These are phyloP conservation scores for Hexamita inflata DNA, from an alignment of 208 protist genomes.

Conservation along the genomic window DNA sequence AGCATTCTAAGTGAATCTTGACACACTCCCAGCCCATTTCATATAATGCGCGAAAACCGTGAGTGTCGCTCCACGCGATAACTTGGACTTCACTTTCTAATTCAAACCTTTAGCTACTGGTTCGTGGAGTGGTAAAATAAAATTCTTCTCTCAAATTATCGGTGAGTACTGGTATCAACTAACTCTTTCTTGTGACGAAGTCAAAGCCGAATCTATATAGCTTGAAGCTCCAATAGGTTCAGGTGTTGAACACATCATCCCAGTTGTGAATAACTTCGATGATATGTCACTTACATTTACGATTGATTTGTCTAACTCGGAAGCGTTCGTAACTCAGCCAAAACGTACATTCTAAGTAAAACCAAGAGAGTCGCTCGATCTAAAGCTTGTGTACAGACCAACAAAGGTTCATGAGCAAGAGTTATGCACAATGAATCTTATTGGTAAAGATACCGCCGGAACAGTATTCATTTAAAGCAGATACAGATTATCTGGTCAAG, in stretches of 20 bases:
- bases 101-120: neutral
- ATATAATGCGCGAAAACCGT: neutral
- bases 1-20: neutral
- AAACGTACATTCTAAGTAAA: neutral
- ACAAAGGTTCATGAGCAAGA: constrained; percentile 1
- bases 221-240: neutral
- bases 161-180: constrained; percentile 25
- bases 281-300: neutral
- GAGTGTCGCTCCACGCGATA: neutral
- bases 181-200: neutral
- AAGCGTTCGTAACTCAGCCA: neutral
- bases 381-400: constrained; percentile 2
- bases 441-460: neutral
- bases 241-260: neutral
- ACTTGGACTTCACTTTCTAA: neutral
- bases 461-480: neutral
- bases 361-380: too few relatives aligned
- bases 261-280: neutral
- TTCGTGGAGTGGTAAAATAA: neutral
- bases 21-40: neutral
- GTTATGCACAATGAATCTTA: neutral
- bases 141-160: neutral
- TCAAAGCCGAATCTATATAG: neutral
- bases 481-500: neutral
- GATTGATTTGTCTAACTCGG: neutral